Evolutionary conservation across 2,329 filamentous ascomycete genomes (phyloP), one percentile per base, ranked within the genome.

Genomic region (Hymenoscyphus infarciens): DNA sequence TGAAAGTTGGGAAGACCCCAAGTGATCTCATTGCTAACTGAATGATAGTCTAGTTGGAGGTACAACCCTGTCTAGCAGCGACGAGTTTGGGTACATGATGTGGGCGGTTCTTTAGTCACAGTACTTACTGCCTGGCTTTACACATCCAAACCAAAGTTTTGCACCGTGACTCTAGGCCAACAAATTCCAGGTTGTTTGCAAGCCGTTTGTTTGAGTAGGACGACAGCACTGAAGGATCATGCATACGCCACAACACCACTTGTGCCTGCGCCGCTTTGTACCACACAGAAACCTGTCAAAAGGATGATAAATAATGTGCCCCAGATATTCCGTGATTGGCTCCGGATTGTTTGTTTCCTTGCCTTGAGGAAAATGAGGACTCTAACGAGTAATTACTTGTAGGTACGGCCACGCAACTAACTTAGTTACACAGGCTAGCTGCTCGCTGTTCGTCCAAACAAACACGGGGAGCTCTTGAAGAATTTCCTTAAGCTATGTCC

Each of bases 191-290:
- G 42, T 49, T 49, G 42, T 49, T 49, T 49, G 42, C 42, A 49
- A 35, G 33, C 33, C 33, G 33, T 10, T 35, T 35, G 33, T 35
- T 49, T 22, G 10, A 22, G 42, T 19, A 49, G 19, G 42, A 49
- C 42, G 42, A 49, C 42, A 49, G 42, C 33, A 35, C 33, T 35
- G 33, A 22, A 49, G 42, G 42, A 22, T 49, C 42, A 49, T 49
- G 42, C 42, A 49, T 45, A 45, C 39, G 39, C 39, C 39, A 45
- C 39, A 45, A 45, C 39, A 45, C 39, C 39, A 49, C 42, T 49
- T 25, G 42, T 49, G n/a, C 8, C n/a, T 22, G 42, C n/a, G 42
- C 42, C 42, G n/a, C 33, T 35, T 35, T 49, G 10, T 49, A 19
- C 19, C n/a, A 22, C n/a, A 19, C 42, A 7, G 7, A 49, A 10